Conservation (phyloP, 371 early-diverging fungal genomes). For the Mucor circinelloides region DNA sequence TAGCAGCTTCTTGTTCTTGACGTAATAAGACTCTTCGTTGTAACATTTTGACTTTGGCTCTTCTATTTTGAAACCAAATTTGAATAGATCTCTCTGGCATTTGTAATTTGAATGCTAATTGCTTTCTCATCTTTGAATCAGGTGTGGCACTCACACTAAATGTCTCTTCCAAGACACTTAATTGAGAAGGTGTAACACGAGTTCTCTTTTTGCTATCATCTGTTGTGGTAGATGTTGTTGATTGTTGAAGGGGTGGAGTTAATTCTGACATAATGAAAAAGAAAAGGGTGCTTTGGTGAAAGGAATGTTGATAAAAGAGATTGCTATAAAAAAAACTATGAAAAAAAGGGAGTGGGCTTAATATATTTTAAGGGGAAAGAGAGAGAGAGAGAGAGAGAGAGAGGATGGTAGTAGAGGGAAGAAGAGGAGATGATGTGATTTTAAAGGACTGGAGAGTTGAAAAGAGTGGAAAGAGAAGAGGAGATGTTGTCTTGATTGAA, state of each 20-base stretch:
- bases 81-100: constrained; percentile 96
- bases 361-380: background rate
- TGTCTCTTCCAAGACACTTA: constrained; percentile 73
- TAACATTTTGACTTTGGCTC: constrained; percentile 89
- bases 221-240: background rate
- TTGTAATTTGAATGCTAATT: constrained; percentile 80
- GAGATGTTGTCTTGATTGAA: constrained; percentile 6
- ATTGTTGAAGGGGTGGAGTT: constrained; percentile 7
- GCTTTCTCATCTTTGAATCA: constrained; percentile 82
- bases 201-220: constrained; percentile 63
- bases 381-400: constrained; percentile 5
- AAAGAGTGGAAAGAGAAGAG: background rate
- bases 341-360: constrained; percentile 4
- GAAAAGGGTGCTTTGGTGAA: constrained; percentile 9
- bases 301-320: constrained; percentile 11
- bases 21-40: constrained; percentile 56
- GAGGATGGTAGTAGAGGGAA: background rate
- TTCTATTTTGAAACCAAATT: constrained; percentile 99
- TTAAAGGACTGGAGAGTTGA: background rate
- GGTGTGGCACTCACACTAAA: constrained; percentile 72
- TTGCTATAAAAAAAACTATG: constrained; percentile 2
- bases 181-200: constrained; percentile 74
- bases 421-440: background rate
- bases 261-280: constrained; percentile 19
- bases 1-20: constrained; percentile 56